These are phyloP conservation scores for Alternaria gansuensis DNA, from an alignment of 2,329 filamentous ascomycete genomes.

Conservation along the genomic window DNA sequence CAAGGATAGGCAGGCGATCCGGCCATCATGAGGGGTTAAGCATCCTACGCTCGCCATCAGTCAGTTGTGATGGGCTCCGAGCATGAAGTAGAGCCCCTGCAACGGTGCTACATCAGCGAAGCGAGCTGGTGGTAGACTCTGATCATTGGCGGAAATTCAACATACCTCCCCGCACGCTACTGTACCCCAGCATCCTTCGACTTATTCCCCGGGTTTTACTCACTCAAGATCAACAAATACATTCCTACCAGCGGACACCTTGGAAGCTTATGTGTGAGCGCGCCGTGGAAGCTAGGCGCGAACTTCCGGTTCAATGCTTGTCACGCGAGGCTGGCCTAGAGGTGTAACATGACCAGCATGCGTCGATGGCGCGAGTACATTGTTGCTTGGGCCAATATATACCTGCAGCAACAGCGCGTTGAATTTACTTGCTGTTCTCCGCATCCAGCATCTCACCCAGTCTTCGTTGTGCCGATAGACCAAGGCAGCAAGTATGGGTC, in stretches of 20 bases:
- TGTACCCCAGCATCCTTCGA: slow-evolving; percentile 31
- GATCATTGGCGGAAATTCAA: slow-evolving; percentile 38
- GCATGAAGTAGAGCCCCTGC: slow-evolving; percentile 7
- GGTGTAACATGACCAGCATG: slow-evolving; percentile 23
- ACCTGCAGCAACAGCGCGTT: slow-evolving; percentile 8
- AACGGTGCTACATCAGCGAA: slow-evolving; percentile 7
- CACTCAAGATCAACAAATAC: slow-evolving; percentile 23
- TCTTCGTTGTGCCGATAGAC: slow-evolving; percentile 4
- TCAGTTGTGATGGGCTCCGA: neutral
- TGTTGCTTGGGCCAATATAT: slow-evolving; percentile 23
- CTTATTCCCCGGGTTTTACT: slow-evolving; percentile 27
- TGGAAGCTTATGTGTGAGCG: slow-evolving; percentile 2
- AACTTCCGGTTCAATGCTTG: slow-evolving; percentile 31
- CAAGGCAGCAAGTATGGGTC: slow-evolving; percentile 48
- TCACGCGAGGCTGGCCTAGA: slow-evolving; percentile 16
- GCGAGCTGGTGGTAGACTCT: slow-evolving; percentile 8
- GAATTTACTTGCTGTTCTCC: neutral
- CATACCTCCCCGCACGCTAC: slow-evolving; percentile 30
- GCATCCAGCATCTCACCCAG: neutral
- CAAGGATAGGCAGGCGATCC: slow-evolving; percentile 31
- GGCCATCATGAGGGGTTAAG: slow-evolving; percentile 5
- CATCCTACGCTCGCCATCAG: neutral
- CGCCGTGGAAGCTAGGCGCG: slow-evolving; percentile 38
- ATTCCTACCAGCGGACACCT: slow-evolving; percentile 11
- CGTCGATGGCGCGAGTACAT: slow-evolving; percentile 17